These are phyloP conservation scores for Cucumis melo DNA, from an alignment of 306 rosid genomes.

Conservation along the genomic window DNA sequence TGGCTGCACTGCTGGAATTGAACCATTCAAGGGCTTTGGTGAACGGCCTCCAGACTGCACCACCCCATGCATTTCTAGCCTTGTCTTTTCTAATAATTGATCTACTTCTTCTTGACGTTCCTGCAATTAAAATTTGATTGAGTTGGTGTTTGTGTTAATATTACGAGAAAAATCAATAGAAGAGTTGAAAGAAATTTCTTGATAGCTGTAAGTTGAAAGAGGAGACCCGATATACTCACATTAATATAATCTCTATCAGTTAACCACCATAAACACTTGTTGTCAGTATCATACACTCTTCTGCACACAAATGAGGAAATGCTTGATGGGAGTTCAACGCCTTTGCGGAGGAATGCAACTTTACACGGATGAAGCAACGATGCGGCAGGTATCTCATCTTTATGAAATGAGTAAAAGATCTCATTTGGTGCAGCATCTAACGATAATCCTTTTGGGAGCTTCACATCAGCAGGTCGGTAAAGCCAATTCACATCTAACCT, in stretches of 20 bases:
- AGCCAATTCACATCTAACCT: conserved; percentile 77
- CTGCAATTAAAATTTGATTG: conserved; percentile 21
- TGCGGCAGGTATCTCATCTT: conserved; percentile 94
- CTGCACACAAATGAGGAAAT: conserved; percentile 88
- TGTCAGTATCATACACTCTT: conserved; percentile 59
- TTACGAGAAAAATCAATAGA: neutral
- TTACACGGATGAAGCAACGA: conserved; percentile 92
- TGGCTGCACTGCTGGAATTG: conserved; percentile 46
- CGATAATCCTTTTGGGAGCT: conserved; percentile 50
- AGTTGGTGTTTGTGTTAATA: neutral
- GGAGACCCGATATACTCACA: conserved; percentile 32
- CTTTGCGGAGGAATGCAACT: conserved; percentile 88
- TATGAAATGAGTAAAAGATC: conserved; percentile 81
- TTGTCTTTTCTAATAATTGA: conserved; percentile 59
- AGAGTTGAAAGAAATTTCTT: neutral
- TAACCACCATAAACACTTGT: conserved; percentile 90
- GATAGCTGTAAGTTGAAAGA: neutral
- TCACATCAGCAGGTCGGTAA: conserved; percentile 76
- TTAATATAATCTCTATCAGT: conserved; percentile 68
- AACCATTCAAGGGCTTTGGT: conserved; percentile 79
- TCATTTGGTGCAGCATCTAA: conserved; percentile 91
- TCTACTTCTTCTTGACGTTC: conserved; percentile 86
- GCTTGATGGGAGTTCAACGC: conserved; percentile 87
- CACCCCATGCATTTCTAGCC: conserved; percentile 83
- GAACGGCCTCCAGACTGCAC: conserved; percentile 93